Conservation (phyloP, 495 filamentous ascomycete genomes). For the Annulohypoxylon nitens region DNA sequence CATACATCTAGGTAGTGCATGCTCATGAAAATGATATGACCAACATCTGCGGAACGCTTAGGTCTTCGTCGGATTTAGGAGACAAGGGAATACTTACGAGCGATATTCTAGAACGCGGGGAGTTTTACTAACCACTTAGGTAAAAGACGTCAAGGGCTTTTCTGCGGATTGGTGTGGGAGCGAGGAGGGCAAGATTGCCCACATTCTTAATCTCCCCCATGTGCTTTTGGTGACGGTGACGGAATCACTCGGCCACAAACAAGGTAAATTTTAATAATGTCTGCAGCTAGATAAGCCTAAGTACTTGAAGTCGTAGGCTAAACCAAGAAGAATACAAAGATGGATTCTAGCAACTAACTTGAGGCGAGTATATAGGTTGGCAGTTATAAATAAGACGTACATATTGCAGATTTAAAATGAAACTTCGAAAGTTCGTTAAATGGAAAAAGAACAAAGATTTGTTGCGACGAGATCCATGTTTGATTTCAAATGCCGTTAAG, state of each 20-base stretch:
- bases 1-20: not conserved
- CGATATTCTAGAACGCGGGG: conserved; percentile 37
- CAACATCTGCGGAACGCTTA: not conserved
- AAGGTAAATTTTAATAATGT: conserved; percentile 5
- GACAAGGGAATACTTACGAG: conserved; percentile 32
- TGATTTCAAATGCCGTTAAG: not conserved
- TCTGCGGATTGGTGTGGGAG: conserved; percentile 24
- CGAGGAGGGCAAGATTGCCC: conserved; percentile 22
- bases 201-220: conserved; percentile 4
- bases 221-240: conserved; percentile 27
- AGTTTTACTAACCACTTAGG: conserved; percentile 10
- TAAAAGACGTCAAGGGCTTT: conserved; percentile 1
- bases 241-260: conserved; percentile 19
- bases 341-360: not conserved
- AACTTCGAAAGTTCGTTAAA: not conserved
- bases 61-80: conserved; percentile 39
- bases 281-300: conserved; percentile 3
- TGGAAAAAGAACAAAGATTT: not conserved
- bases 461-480: not conserved
- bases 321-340: not conserved
- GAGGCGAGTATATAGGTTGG: not conserved
- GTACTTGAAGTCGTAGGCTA: not conserved
- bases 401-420: not conserved
- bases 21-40: conserved; percentile 11
- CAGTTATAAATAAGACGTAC: not conserved